Base-by-base conservation (phyloP, 345 rosid genomes). In the Eucalyptus curtisii region DNA sequence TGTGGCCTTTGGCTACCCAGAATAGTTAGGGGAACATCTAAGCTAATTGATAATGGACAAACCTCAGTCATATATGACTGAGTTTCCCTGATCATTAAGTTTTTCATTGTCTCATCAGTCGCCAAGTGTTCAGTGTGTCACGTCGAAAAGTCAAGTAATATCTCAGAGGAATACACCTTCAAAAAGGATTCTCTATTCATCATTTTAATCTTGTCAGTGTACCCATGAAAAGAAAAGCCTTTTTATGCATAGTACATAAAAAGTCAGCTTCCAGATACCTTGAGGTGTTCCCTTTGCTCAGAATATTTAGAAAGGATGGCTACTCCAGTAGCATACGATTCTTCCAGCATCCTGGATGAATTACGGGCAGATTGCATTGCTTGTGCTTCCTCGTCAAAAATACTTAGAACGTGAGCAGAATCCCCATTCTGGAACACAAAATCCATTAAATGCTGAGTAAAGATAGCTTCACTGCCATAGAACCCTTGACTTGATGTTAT, bases 371-470 rank as follows among this genome's bases (percentile, higher is more conserved):
- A 96, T 86, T 91, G 94, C 98, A 94, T 96, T 19, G 98, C 98
- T 92, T 96, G 99, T 40, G 98, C 95, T 91, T 98, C 98, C 10
- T 97, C 99, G 12, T 98, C 99, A 49, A 93, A 96, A 86, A 97
- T 95, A 88, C 96, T 95, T 95, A 98, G 90, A 57, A 96, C 93
- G 89, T 97, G 98, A 87, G 97, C 92, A 19, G 96, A 95, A 5
- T 96, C 99, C 33, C 97, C 96, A 86, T 94, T 95, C 98, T 96
- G 90, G 15, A 91, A 90, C n/a, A 89, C 7, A 81, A 87, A 91
- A 50, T 11, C 84, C 47, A 19, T 76, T 76, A 76, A 47, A 76
- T 76, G 30, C 45, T 20, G 47, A 76, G 84, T 76, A 76, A 76
- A 76, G 84, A 20, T 37, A 76, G 82, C 47, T 76, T 37, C 47